Evolutionary conservation across 192 early-diverging fungal species (phyloP).

Genomic region (Mortierella antarctica): DNA sequence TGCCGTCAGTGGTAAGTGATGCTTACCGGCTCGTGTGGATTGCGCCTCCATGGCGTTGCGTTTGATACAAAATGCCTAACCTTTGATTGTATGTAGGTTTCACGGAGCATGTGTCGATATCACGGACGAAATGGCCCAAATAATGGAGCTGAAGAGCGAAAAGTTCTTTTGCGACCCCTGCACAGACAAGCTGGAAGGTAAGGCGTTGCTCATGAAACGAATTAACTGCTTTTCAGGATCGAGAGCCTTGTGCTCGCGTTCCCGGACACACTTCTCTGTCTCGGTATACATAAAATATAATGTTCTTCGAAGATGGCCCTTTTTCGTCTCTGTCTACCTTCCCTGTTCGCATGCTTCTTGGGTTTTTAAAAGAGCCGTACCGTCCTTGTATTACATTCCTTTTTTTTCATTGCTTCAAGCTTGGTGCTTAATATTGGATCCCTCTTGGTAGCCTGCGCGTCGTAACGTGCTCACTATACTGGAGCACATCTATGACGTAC

Average conservation of each 20-base stretch:
- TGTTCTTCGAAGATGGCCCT: conserved; percentile 3
- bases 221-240: neutral
- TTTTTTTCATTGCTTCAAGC: neutral
- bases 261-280: neutral
- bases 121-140: conserved; percentile 62
- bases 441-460: no score
- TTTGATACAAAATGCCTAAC: no score
- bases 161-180: conserved; percentile 52
- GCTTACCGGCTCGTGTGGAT: neutral
- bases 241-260: no score
- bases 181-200: conserved; percentile 49
- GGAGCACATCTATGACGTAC: no score
- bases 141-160: conserved; percentile 55
- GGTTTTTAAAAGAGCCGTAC: neutral
- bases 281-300: conserved; percentile 25
- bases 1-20: conserved; percentile 78
- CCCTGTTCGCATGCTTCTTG: neutral
- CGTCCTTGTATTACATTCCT: neutral
- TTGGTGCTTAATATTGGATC: no score
- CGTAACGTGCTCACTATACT: no score
- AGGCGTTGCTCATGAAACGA: conserved; percentile 15
- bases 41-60: no score
- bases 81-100: conserved; percentile 54
- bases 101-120: conserved; percentile 71
- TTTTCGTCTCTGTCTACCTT: neutral